Percentiles rank a stretch among this genome's conserved stretches.
These are phyloP conservation scores for Fragaria vesca DNA, from an alignment of 306 rosid species.

Conservation along the genomic window DNA sequence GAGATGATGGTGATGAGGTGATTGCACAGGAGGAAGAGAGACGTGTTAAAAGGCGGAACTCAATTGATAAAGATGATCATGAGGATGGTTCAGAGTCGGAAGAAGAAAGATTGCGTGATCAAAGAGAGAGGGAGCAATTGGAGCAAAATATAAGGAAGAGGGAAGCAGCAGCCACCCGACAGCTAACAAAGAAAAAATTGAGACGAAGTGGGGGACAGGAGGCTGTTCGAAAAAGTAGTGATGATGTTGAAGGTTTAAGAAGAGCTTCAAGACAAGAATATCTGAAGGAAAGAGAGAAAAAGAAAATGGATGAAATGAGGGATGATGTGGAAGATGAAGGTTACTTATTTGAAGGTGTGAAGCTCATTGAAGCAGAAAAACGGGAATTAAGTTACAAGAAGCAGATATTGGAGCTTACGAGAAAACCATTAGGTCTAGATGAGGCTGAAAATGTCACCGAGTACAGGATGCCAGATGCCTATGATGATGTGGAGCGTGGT, in stretches of 20 bases:
- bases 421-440: slow-evolving; percentile 52
- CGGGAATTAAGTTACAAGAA: slow-evolving; percentile 66
- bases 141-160: slow-evolving; percentile 66
- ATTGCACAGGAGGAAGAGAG: slow-evolving; percentile 26
- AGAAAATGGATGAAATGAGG: slow-evolving; percentile 77
- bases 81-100: slow-evolving; percentile 65
- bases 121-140: slow-evolving; percentile 75
- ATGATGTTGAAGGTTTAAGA: slow-evolving; percentile 52
- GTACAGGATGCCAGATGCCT: slow-evolving; percentile 90
- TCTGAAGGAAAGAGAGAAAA: slow-evolving; percentile 78
- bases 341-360: slow-evolving; percentile 68
- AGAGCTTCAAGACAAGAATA: slow-evolving; percentile 80
- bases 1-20: slow-evolving; percentile 56
- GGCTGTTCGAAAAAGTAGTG: slow-evolving; percentile 64
- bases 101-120: slow-evolving; percentile 83
- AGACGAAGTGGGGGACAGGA: slow-evolving; percentile 68
- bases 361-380: slow-evolving; percentile 65
- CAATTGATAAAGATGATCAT: slow-evolving; percentile 38
- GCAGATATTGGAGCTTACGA: slow-evolving; percentile 72
- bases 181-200: slow-evolving; percentile 62
- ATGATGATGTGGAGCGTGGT: slow-evolving; percentile 72
- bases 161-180: slow-evolving; percentile 69
- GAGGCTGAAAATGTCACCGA: slow-evolving; percentile 58
- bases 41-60: slow-evolving; percentile 54
- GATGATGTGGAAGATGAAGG: slow-evolving; percentile 88